A percentile compares a stretch with the other conserved stretches of the same genome.
Evolutionary conservation across 768 basidiomycete genomes (phyloP).

Genomic region (Suillus ampliporus): DNA sequence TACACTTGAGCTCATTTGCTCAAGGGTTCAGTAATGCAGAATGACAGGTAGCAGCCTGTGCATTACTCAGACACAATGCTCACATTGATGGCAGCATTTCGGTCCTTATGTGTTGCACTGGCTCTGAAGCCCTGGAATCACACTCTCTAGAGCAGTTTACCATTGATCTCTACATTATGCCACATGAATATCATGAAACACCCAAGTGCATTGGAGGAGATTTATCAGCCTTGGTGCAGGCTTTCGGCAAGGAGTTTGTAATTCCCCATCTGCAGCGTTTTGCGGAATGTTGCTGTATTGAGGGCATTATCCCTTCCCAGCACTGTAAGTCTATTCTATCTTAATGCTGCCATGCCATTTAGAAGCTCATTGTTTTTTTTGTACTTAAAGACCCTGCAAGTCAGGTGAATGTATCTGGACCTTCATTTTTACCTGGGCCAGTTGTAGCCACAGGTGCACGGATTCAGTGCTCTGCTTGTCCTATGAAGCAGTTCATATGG

Average conservation of each 20-base stretch:
- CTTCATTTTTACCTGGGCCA: conserved; percentile 4
- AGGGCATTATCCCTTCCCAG: background rate
- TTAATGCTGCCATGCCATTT: background rate
- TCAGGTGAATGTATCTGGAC: background rate
- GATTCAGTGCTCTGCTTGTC: conserved; percentile 1
- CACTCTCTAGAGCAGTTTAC: conserved; percentile 4
- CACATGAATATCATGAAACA: background rate
- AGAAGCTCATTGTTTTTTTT: background rate
- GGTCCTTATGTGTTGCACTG: conserved; percentile 11
- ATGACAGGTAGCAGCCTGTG: conserved; percentile 2
- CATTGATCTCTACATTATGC: conserved; percentile 18
- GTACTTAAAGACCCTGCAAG: background rate
- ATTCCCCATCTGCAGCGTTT: conserved; percentile 11
- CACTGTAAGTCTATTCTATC: background rate
- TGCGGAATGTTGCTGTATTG: conserved; percentile 4
- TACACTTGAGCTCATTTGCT: too few species aligned
- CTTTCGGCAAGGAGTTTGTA: conserved; percentile 14
- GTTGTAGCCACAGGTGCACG: background rate
- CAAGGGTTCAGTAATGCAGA: conserved; percentile 7
- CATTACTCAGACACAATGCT: conserved; percentile 6
- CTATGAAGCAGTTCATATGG: background rate
- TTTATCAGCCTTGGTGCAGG: conserved; percentile 11
- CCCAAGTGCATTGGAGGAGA: conserved; percentile 7
- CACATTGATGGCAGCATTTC: conserved; percentile 14
- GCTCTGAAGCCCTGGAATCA: background rate